phyloP scores from a whole-genome alignment of 2,329 filamentous ascomycete genomes.

The Alternaria solani region DNA sequence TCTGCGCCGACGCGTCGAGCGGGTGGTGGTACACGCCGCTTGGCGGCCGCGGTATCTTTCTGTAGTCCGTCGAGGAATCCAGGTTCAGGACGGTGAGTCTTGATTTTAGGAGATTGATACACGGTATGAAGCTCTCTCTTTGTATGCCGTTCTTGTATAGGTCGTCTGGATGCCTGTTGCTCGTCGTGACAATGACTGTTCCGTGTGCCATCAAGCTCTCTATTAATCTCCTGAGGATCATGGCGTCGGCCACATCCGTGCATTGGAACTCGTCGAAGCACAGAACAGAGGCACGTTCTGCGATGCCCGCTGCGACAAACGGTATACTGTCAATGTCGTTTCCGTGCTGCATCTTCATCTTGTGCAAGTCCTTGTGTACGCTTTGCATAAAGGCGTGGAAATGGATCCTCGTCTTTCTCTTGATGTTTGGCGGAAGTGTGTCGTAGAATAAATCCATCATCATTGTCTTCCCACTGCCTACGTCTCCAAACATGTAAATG shows the following conservation, averaged over 20 bases:
- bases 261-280: slow-evolving; percentile 99
- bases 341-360: slow-evolving; percentile 87
- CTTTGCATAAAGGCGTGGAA: slow-evolving; percentile 99
- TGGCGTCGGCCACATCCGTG: slow-evolving; percentile 97
- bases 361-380: slow-evolving; percentile 88
- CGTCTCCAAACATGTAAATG: slow-evolving; percentile 94
- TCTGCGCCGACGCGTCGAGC: slow-evolving; percentile 76
- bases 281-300: slow-evolving; percentile 81
- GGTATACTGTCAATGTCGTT: slow-evolving; percentile 90
- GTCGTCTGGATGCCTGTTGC: slow-evolving; percentile 94
- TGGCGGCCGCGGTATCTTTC: slow-evolving; percentile 91
- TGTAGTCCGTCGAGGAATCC: slow-evolving; percentile 94
- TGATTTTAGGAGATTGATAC: slow-evolving; percentile 88
- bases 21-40: slow-evolving; percentile 94
- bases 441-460: slow-evolving; percentile 99
- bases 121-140: slow-evolving; percentile 91
- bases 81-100: slow-evolving; percentile 90
- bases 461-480: slow-evolving; percentile 98
- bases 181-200: slow-evolving; percentile 95
- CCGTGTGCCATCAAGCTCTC: slow-evolving; percentile 94
- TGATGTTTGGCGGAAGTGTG: slow-evolving; percentile 81
- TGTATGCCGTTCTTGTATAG: slow-evolving; percentile 99
- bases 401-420: slow-evolving; percentile 88
- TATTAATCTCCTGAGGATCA: slow-evolving; percentile 90
- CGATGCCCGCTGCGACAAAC: slow-evolving; percentile 94